phyloP scores from a whole-genome alignment of 345 rosid species.

The Raphanus sativus region DNA sequence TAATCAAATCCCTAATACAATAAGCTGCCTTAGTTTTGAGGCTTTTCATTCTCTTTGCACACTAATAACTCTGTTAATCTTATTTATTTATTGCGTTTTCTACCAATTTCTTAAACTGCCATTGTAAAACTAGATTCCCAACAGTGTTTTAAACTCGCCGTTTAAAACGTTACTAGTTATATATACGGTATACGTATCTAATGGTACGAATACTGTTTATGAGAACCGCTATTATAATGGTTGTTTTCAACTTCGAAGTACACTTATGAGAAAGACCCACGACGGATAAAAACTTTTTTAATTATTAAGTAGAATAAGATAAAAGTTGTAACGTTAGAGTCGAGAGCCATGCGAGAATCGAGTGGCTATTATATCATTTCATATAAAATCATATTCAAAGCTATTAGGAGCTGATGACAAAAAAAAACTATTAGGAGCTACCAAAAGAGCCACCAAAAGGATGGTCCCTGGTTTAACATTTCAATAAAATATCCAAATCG shows the following conservation, averaged over 20 bases:
- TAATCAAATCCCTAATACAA: no score
- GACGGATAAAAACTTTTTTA: conserved; percentile 19
- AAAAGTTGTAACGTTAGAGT: conserved; percentile 26
- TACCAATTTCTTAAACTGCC: not conserved
- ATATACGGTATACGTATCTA: not conserved
- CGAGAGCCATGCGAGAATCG: conserved; percentile 34
- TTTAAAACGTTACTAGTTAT: not conserved
- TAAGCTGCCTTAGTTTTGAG: no score
- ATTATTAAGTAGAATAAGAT: conserved; percentile 18
- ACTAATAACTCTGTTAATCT: conserved; percentile 5
- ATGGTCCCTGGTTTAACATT: conserved; percentile 45
- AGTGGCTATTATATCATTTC: conserved; percentile 33
- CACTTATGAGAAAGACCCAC: conserved; percentile 31
- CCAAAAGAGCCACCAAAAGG: conserved; percentile 8
- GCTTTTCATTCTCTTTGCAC: not conserved
- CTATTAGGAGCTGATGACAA: conserved; percentile 26
- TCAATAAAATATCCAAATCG: conserved; percentile 27
- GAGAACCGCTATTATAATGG: conserved; percentile 20
- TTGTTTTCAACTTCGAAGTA: conserved; percentile 35
- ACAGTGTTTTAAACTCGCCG: not conserved
- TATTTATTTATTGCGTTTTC: not conserved
- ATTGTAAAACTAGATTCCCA: not conserved
- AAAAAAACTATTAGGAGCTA: no score
- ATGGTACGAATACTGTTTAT: not conserved
- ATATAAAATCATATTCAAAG: conserved; percentile 30